Evolutionary conservation across 768 basidiomycete genomes (phyloP).

Genomic region (Zangia roseola): DNA sequence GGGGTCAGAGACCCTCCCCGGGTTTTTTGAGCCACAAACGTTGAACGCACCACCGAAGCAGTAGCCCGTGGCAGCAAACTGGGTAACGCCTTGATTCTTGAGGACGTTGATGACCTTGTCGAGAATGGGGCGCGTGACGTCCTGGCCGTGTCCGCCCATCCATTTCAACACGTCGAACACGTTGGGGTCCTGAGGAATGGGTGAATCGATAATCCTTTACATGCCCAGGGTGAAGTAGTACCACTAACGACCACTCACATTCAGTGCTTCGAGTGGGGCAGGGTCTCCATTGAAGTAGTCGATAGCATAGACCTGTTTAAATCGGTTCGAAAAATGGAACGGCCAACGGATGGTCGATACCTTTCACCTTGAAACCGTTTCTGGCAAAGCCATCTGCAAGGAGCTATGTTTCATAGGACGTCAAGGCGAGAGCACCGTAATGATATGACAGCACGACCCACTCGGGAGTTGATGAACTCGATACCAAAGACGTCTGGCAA

Average conservation of each 20-base stretch:
- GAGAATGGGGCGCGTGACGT: conserved; percentile 44
- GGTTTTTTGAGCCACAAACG: too few species aligned
- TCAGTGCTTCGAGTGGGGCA: conserved; percentile 13
- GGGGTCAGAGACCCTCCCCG: too few species aligned
- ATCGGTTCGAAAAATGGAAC: too few species aligned
- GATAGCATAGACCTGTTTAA: conserved; percentile 15
- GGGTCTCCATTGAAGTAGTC: conserved; percentile 34
- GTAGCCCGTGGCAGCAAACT: conserved; percentile 62
- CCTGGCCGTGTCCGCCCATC: conserved; percentile 41
- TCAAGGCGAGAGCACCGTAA: not conserved
- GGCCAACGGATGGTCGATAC: not conserved
- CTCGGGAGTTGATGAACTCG: conserved; percentile 45
- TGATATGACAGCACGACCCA: conserved; percentile 17
- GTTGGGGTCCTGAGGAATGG: not conserved
- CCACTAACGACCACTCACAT: conserved; percentile 2
- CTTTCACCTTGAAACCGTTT: conserved; percentile 36
- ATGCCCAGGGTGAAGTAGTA: too few species aligned
- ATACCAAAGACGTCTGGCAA: conserved; percentile 54
- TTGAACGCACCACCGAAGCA: conserved; percentile 63
- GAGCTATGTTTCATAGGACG: conserved; percentile 25
- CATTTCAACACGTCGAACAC: conserved; percentile 32
- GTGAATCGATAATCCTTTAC: not conserved
- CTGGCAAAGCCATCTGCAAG: conserved; percentile 44
- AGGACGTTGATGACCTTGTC: conserved; percentile 58
- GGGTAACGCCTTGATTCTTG: conserved; percentile 55